Evolutionary conservation across 768 basidiomycete species (phyloP), one percentile per base, ranked within the genome.

Genomic region (Lactarius vividus): DNA sequence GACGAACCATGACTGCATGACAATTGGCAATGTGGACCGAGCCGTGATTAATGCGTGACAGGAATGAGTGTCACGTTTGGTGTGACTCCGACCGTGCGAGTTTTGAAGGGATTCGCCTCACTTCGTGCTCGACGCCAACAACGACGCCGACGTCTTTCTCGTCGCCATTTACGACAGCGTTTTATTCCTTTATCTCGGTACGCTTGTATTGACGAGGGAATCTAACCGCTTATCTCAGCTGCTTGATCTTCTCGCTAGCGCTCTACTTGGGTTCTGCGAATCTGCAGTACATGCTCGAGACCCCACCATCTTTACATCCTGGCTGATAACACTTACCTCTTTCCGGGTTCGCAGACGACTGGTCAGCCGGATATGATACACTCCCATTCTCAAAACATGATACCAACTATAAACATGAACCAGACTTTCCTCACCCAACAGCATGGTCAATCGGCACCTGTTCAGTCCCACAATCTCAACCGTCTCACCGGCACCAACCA

Each of bases 1-100:
- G 89, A 70, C 96, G 84, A 81, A 97, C 94, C 89, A 91, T 91
- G n/a, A n/a, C n/a, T n/a, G n/a, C n/a, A n/a, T n/a, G 54, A 70
- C 52, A 29, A 16, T 42, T 59, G 57, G 35, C n/a, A 39, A 33
- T 26, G 31, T 26, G 29, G 15, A n/a, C n/a, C 11, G 62, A 28
- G 40, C n/a, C 37, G 57, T 49, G 68, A 4, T 61, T 39, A 61
- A 56, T 16, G 57, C n/a, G 66, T 64, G 62, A 63, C 58, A 20
- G 23, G 20, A n/a, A 15, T 42, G 7, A 4, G 23, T 28, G 69
- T 64, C 62, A 62, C 57, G 61, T 68, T 68, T 63, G 61, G 65
- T 67, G 66, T 63, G 66, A 69, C 63, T 59, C 63, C 62, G 68
- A 62, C 67, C 69, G 69, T 70, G 69, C 64, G 69, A 70, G 68